Conservation (phyloP, 2,329 filamentous ascomycete species). For the Pyrenophora graminea region DNA sequence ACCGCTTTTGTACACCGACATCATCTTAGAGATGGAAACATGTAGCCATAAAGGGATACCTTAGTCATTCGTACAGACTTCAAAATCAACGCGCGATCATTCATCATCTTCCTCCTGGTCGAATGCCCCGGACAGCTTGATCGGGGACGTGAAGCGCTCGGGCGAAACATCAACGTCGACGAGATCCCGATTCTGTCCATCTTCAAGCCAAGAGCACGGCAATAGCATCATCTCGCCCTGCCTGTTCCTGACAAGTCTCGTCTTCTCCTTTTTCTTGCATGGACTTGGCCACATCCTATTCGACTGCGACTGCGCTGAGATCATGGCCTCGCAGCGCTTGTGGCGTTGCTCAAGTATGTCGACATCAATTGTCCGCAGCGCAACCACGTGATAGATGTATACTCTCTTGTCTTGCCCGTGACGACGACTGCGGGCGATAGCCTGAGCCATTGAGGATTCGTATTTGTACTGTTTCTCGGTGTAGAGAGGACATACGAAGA, state of each 20-base stretch:
- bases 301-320: not conserved
- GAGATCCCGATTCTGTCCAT: constrained; percentile 10
- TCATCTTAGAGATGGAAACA: no score
- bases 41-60: no score
- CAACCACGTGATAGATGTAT: constrained; percentile 73
- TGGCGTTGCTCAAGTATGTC: constrained; percentile 54
- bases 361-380: constrained; percentile 68
- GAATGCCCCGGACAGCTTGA: constrained; percentile 36
- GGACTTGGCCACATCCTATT: constrained; percentile 8
- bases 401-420: constrained; percentile 63
- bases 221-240: constrained; percentile 29
- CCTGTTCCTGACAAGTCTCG: constrained; percentile 22
- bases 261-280: constrained; percentile 21
- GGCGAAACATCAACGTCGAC: constrained; percentile 18
- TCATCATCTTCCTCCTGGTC: constrained; percentile 19
- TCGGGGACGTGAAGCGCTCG: constrained; percentile 30
- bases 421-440: constrained; percentile 63
- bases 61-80: not conserved
- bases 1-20: no score
- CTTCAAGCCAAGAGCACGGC: constrained; percentile 32
- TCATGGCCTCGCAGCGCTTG: constrained; percentile 32
- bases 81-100: not conserved
- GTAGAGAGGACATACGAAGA: constrained; percentile 25
- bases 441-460: constrained; percentile 63
- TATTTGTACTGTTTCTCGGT: constrained; percentile 58